These are phyloP conservation scores for Mycena polygramma DNA, from an alignment of 768 basidiomycete genomes.

Conservation along the genomic window DNA sequence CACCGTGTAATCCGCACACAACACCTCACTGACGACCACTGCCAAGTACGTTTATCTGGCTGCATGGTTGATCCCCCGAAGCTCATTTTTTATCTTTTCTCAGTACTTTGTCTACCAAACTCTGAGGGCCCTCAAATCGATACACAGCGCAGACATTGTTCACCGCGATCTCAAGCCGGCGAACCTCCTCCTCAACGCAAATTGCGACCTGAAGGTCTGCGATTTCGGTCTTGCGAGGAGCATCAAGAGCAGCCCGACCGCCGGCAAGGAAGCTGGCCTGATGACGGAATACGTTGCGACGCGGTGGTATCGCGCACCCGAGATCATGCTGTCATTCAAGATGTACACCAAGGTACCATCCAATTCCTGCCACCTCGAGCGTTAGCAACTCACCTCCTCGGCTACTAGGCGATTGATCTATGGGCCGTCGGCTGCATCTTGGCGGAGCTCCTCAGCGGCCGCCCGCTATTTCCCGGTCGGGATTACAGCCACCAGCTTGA, in stretches of 20 bases:
- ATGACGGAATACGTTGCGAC: constrained; percentile 94
- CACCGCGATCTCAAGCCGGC: constrained; percentile 88
- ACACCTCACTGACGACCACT: constrained; percentile 91
- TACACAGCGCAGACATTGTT: constrained; percentile 88
- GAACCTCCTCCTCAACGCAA: constrained; percentile 89
- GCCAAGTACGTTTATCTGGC: constrained; percentile 61
- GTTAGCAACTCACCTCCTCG: constrained; percentile 20
- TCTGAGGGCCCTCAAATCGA: constrained; percentile 88
- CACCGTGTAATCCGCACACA: constrained; percentile 94
- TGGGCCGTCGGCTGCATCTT: constrained; percentile 84
- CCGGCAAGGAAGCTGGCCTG: constrained; percentile 73
- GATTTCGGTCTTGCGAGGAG: constrained; percentile 89
- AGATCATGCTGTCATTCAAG: constrained; percentile 96
- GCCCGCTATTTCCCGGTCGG: constrained; percentile 90
- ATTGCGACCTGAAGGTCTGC: constrained; percentile 90
- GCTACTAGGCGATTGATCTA: constrained; percentile 67
- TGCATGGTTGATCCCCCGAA: constrained; percentile 46
- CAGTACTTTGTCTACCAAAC: constrained; percentile 89
- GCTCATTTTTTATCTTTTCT: constrained; percentile 39
- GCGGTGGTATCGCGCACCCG: constrained; percentile 93
- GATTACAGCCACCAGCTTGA: constrained; percentile 91
- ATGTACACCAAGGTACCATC: constrained; percentile 78
- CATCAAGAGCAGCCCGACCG: constrained; percentile 66
- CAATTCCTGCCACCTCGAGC: constrained; percentile 26
- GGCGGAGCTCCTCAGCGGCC: constrained; percentile 85